Base-by-base conservation (phyloP, 768 basidiomycete genomes). In the Tylopilus plumbeoviolaceoides region DNA sequence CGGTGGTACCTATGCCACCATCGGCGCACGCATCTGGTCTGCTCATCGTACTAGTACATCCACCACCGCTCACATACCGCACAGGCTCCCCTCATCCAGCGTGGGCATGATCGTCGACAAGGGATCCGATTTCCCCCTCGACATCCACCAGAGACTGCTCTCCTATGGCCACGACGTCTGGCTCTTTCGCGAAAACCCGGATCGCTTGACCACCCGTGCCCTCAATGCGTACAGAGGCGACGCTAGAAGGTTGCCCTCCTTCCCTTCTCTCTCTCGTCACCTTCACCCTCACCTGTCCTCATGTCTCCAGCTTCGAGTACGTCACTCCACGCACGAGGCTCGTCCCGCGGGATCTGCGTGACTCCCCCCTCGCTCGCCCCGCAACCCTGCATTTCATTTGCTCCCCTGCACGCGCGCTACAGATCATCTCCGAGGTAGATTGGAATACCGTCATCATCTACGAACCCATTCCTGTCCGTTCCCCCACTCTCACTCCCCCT, bases 31-130 rank as follows among this genome's bases (percentile, higher is more conserved):
- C 44, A 82, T 94, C 64, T 95, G 90, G 88, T 87, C 53, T 44
- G 55, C 45, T 20, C 23, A 30, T 30, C 10, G 30, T 27, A 46
- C 21, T 2, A 12, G 18, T 9, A 7, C 20, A 17, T 36, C 14
- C 20, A 0, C 11, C 15, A 2, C 17, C 15, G 10, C 46, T 53
- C 27, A 48, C 18, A 14, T 40, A 20, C 25, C 17, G 10, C 28
- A 31, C 63, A 90, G 89, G 90, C 74, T 93, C 20, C 75, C 84
- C 0, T 66, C 89, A 1, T 61, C 75, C 25, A 64, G 75, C 47
- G 65, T 94, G 30, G 89, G 89, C 17, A 92, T 93, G 90, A 79
- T 95, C 49, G 71, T 97, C 41, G 92, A 95, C 70, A 77, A 75
- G 66, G 92, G 94, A 9, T 48, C 72, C 46, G 91, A 95, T 66